Evolutionary conservation across 139 green algal genomes (phyloP), one percentile per base, ranked within the genome.

Genomic region (Ulvella scutata): DNA sequence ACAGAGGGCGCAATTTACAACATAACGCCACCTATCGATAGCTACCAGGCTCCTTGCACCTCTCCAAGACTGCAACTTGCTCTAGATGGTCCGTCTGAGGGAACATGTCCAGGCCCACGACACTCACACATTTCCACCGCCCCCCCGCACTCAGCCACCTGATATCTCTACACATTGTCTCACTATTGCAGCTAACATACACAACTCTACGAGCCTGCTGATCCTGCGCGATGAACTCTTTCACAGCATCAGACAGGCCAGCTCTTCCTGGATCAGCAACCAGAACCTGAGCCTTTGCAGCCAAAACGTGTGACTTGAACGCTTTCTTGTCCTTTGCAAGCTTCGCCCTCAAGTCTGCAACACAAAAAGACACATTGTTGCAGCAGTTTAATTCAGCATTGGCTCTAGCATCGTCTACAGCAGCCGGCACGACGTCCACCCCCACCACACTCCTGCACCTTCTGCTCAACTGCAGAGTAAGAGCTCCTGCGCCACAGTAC

Each of bases 71-170:
- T 31, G 83, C 86, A 17, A 96, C 79, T 0, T 61, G 83, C 77
- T 96, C 91, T 20, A 94, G 81, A 37, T 96, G 91, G 29, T 83
- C 75, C 2, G 91, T 96, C 38, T 96, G 90, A 0, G 91, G 91
- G 62, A 93, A 95, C 84, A 96, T 87, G 74, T 96, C 91, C 7
- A 90, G 79, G 0, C 88, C 79, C 72, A 85, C 79, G 2, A 96
- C 38, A 4, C 73, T 83, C 9, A 61, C 60, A 35, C 93, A 62
- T 4, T 38, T 34, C 43, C 85, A 92, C 7, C 73, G 74, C 4
- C 44, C 62, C 35, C 23, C 59, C 4, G n/a, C 31, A 35, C 67
- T 77, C 26, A 88, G 75, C 3, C 37, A 13, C n/a, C 26, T 23
- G 21, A 88, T 38, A 62, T 88, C 84, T 10, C 84, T 37, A 4